phyloP scores from a whole-genome alignment of 176 grass and related monocot genomes.

The Paspalum notatum region DNA sequence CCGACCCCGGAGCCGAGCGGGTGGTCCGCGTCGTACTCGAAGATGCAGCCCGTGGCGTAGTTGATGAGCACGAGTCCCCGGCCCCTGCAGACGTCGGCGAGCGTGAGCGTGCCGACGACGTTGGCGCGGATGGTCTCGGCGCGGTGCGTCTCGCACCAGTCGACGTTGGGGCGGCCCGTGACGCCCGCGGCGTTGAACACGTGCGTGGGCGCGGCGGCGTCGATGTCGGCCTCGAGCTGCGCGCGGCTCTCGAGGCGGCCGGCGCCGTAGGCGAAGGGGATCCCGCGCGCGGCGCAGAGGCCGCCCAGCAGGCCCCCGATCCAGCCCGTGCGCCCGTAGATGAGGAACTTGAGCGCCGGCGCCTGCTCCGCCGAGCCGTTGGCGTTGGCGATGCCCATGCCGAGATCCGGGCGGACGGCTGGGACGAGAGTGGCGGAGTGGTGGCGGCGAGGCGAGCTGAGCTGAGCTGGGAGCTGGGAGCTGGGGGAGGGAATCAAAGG shows the following conservation, averaged over 20 bases:
- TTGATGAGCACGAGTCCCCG: slow-evolving; percentile 70
- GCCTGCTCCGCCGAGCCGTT: slow-evolving; percentile 49
- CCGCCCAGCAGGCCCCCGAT: slow-evolving; percentile 74
- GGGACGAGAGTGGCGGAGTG: slow-evolving; percentile 13
- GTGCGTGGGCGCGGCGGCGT: slow-evolving; percentile 57
- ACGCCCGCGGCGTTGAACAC: slow-evolving; percentile 92
- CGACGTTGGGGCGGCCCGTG: slow-evolving; percentile 88
- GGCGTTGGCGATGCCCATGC: slow-evolving; percentile 53
- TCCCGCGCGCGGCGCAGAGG: slow-evolving; percentile 63
- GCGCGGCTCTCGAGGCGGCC: slow-evolving; percentile 75
- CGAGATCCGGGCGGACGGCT: slow-evolving; percentile 31
- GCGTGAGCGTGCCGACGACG: slow-evolving; percentile 82
- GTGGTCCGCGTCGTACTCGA: slow-evolving; percentile 76
- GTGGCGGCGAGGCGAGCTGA: slow-evolving; percentile 35
- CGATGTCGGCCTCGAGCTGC: slow-evolving; percentile 64
- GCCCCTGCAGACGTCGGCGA: slow-evolving; percentile 77
- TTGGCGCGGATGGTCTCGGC: slow-evolving; percentile 79
- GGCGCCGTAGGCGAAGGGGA: slow-evolving; percentile 65
- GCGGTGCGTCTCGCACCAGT: slow-evolving; percentile 87
- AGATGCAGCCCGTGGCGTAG: slow-evolving; percentile 88
- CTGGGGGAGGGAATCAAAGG: neutral
- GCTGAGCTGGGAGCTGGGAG: neutral
- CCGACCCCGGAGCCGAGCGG: slow-evolving; percentile 66
- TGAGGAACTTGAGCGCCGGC: slow-evolving; percentile 71
- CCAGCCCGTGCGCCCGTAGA: slow-evolving; percentile 88